Conservation (phyloP, 2,329 filamentous ascomycete genomes). For the Neofusicoccum sp. region DNA sequence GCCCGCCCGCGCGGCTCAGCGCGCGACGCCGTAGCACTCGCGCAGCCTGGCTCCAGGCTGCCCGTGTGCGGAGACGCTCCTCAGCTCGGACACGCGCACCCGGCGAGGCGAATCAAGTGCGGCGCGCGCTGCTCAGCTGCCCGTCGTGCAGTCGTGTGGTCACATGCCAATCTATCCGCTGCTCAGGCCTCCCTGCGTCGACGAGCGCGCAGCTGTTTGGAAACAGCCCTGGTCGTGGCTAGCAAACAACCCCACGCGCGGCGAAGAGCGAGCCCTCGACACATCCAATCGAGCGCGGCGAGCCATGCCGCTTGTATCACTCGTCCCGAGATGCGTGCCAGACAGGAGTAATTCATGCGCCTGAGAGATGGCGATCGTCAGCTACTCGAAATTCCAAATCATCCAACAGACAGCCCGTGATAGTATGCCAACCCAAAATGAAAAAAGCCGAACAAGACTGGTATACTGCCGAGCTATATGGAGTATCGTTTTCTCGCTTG, state of each 20-base stretch:
- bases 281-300: neutral
- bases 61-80: neutral
- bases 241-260: conserved; percentile 7
- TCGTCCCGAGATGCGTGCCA: neutral
- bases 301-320: conserved; percentile 2
- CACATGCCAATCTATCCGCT: conserved; percentile 13
- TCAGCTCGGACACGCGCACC: conserved; percentile 2
- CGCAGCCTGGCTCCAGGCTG: neutral
- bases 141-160: conserved; percentile 4
- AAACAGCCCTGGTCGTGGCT: neutral
- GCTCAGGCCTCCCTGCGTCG: conserved; percentile 10
- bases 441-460: conserved; percentile 7
- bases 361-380: conserved; percentile 14
- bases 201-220: neutral
- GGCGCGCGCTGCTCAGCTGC: conserved; percentile 3
- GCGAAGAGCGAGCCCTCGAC: neutral
- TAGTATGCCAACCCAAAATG: neutral
- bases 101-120: neutral
- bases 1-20: neutral
- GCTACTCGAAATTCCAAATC: conserved; percentile 5
- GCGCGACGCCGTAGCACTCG: no score
- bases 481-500: conserved; percentile 3
- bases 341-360: conserved; percentile 1
- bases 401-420: neutral
- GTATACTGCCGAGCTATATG: conserved; percentile 12